These are phyloP conservation scores for Talaromyces nanjingensis DNA, from an alignment of 495 filamentous ascomycete genomes.

Conservation along the genomic window DNA sequence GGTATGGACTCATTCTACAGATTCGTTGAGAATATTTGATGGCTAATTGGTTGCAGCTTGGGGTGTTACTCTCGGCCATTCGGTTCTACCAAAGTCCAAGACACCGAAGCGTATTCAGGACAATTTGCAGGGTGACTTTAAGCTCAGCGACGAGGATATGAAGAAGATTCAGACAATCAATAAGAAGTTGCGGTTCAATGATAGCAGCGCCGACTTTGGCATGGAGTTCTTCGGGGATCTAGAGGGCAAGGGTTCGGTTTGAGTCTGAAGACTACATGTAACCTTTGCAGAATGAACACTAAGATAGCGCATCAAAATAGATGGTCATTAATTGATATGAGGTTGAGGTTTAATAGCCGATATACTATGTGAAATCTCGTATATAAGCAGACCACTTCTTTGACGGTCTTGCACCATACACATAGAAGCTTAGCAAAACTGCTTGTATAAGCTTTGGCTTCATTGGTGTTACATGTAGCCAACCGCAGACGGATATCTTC, in stretches of 20 bases:
- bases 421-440: too few species aligned
- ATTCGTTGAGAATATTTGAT: slow-evolving; percentile 25
- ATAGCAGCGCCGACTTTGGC: slow-evolving; percentile 48
- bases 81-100: slow-evolving; percentile 62
- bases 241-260: slow-evolving; percentile 44
- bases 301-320: too few species aligned
- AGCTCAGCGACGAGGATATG: slow-evolving; percentile 44
- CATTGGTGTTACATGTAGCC: background rate
- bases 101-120: slow-evolving; percentile 44
- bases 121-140: slow-evolving; percentile 56
- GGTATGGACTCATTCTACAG: slow-evolving; percentile 20
- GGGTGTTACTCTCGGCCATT: slow-evolving; percentile 58
- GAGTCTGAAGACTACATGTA: background rate
- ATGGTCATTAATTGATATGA: background rate
- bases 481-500: background rate
- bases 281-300: too few species aligned
- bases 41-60: slow-evolving; percentile 38
- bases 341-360: background rate
- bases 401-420: background rate
- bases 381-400: background rate
- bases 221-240: slow-evolving; percentile 53
- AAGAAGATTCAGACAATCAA: slow-evolving; percentile 46
- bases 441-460: background rate
- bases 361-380: background rate
- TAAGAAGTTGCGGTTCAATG: slow-evolving; percentile 54